Base-by-base conservation (phyloP, 31 red algal genomes). In the Asparagopsis taxiformis region DNA sequence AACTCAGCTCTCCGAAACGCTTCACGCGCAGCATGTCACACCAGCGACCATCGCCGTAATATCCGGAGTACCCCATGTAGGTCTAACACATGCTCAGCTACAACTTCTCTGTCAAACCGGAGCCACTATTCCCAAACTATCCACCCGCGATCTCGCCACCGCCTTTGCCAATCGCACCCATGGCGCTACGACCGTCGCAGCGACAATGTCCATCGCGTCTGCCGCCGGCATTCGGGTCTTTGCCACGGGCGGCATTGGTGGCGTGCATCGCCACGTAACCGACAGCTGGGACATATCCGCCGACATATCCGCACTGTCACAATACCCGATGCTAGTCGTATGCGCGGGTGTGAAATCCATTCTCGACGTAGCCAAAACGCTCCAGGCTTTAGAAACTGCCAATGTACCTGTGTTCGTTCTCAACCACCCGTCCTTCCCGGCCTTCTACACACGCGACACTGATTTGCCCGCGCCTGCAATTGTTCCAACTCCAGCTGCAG, bases 161-260 rank as follows among this genome's bases (percentile, higher is more conserved):
- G 92, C 81, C 24, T 37, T 79, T 21, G 76, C 76, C 6, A 34
- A 49, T 16, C 20, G 52, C 6, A 28, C 49, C 55, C 55, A 68
- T 56, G 92, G 84, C 5, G 84, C 84, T 6, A 88, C 85, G 15
- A 95, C 92, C 2, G 92, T 95, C 1, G 51, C 75, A 1, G 85
- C 92, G 1, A 84, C 85, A 31, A 82, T 89, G 84, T 60, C 60
- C 15, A 31, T 95, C 31, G 76, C 92, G 19, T 46, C 70, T 64
- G 26, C 46, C n/a, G 84, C 81, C n/a, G 92, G 92, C 29, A 70
- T 95, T 20, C 46, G 23, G 15, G 87, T 97, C 32, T 92, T 97
- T 74, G 88, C 84, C 3, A 97, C 93, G 25, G 93, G 93, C 11
- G 93, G 93, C 21, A 87, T 97, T 36, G 93, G 93, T n/a, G 93